phyloP scores from a whole-genome alignment of 2,329 filamentous ascomycete species.

The Whalleya microplaca region DNA sequence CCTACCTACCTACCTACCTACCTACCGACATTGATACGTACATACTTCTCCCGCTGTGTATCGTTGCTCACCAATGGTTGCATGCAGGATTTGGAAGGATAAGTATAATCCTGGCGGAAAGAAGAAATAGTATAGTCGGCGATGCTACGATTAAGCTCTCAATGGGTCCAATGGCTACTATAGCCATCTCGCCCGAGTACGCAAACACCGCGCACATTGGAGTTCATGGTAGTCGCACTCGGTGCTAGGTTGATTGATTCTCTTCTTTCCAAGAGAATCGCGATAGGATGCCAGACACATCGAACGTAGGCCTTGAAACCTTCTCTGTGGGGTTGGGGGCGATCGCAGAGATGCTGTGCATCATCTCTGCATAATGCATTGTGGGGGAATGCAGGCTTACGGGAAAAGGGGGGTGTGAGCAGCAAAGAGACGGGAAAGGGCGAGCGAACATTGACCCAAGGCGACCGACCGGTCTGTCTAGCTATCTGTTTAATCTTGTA shows the following conservation, averaged over 20 bases:
- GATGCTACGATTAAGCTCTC: neutral
- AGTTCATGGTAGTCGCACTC: too few relatives aligned
- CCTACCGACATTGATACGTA: conserved; percentile 5
- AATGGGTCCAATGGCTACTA: neutral
- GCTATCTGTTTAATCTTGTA: too few relatives aligned
- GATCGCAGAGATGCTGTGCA: conserved; percentile 22
- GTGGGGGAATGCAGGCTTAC: conserved; percentile 23
- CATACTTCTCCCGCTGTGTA: conserved; percentile 9
- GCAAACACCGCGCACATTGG: too few relatives aligned
- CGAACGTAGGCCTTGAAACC: too few relatives aligned
- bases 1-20: too few relatives aligned
- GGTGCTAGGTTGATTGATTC: too few relatives aligned
- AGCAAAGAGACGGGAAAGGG: conserved; percentile 2
- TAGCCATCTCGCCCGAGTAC: neutral
- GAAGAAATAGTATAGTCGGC: conserved; percentile 43
- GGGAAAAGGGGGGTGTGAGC: neutral
- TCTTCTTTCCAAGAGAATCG: too few relatives aligned
- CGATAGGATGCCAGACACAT: too few relatives aligned
- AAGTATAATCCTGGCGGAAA: conserved; percentile 70
- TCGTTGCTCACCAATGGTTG: conserved; percentile 32
- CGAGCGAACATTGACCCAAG: too few relatives aligned
- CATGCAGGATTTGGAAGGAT: conserved; percentile 91
- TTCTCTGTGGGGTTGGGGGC: neutral
- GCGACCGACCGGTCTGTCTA: too few relatives aligned
- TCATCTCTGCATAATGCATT: conserved; percentile 26